Percentiles rank a stretch among this genome's conserved stretches.
phyloP scores from a whole-genome alignment of 2,329 filamentous ascomycete species.

The Xylaria sp. region DNA sequence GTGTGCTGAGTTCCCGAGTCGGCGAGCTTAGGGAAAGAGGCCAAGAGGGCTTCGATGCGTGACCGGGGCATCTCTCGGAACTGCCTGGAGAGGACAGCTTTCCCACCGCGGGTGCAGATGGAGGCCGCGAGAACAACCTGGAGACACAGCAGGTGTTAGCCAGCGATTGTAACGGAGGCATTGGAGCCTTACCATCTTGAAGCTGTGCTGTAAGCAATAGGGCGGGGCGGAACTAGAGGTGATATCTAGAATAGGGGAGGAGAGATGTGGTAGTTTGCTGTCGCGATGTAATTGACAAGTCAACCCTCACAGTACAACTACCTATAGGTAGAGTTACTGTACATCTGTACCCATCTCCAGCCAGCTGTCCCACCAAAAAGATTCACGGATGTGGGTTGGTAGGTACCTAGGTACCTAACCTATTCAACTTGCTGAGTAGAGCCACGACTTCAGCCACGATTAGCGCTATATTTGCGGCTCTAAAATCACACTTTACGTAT shows the following conservation, averaged over 20 bases:
- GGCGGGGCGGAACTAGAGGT: constrained; percentile 5
- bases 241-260: constrained; percentile 9
- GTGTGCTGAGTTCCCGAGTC: constrained; percentile 97
- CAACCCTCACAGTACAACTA: constrained; percentile 3
- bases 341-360: constrained; percentile 9
- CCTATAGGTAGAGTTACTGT: neutral
- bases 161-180: constrained; percentile 18
- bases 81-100: constrained; percentile 96
- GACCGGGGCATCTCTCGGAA: constrained; percentile 98
- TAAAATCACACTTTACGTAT: neutral
- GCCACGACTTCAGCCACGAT: constrained; percentile 14
- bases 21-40: constrained; percentile 96
- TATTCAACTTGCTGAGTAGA: neutral
- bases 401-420: neutral
- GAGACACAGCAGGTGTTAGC: constrained; percentile 40
- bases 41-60: constrained; percentile 93
- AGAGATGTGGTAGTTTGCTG: constrained; percentile 9
- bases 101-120: constrained; percentile 97
- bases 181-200: constrained; percentile 45
- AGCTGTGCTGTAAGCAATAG: neutral
- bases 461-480: neutral
- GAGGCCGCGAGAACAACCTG: constrained; percentile 98
- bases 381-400: constrained; percentile 3
- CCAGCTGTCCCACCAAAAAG: constrained; percentile 39
- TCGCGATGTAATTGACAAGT: constrained; percentile 16